These are phyloP conservation scores for Fragilaria radians DNA, from an alignment of 108 stramenopile genomes.

Conservation along the genomic window DNA sequence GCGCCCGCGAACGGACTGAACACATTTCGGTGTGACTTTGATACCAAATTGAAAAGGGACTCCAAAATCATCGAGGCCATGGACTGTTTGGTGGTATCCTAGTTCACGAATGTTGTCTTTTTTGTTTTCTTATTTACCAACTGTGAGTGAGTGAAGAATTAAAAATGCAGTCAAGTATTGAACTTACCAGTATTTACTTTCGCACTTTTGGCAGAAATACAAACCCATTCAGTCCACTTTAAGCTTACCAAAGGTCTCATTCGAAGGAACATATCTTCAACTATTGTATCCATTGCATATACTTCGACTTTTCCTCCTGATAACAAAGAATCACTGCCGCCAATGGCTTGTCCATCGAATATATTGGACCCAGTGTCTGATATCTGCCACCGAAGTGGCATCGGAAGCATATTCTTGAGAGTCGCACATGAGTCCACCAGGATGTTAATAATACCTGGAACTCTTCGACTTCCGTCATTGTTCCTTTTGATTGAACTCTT, in stretches of 20 bases:
- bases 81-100: conserved; percentile 43
- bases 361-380: conserved; percentile 1
- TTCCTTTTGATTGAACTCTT: not conserved
- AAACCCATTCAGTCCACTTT: conserved; percentile 31
- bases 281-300: conserved; percentile 22
- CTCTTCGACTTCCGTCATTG: not conserved
- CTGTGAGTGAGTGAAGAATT: not conserved
- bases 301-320: conserved; percentile 32
- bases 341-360: conserved; percentile 11
- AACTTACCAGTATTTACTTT: too few species aligned
- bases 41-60: conserved; percentile 45
- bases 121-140: too few species aligned
- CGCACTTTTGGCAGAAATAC: conserved; percentile 10
- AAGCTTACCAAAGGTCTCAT: not conserved
- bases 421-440: conserved; percentile 42
- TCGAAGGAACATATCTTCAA: conserved; percentile 1
- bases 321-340: not conserved
- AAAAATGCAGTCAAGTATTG: too few species aligned
- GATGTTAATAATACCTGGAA: not conserved
- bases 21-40: conserved; percentile 39
- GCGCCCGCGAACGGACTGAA: not conserved
- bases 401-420: conserved; percentile 53
- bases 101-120: too few species aligned
- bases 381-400: conserved; percentile 27
- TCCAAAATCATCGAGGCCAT: conserved; percentile 33